Evolutionary conservation across 345 rosid species (phyloP).

Genomic region (Brassica nigra): DNA sequence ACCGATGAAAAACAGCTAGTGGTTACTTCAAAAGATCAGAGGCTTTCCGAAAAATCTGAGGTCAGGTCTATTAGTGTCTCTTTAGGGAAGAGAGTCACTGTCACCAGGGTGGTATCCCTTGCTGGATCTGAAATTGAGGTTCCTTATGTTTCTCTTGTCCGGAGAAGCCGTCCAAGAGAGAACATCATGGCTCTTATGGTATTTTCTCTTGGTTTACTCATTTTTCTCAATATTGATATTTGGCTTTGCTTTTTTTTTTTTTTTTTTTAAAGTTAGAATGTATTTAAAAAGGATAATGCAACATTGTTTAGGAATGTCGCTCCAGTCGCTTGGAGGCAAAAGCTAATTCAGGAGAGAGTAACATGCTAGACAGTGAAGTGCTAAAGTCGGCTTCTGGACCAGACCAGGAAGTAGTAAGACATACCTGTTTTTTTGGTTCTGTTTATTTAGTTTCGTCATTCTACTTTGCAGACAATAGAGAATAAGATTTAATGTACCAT

Average conservation of each 20-base stretch:
- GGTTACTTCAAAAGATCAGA: constrained; percentile 25
- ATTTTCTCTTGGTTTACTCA: neutral
- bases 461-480: constrained; percentile 11
- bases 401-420: constrained; percentile 50
- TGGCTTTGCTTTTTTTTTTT: neutral
- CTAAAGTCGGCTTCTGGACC: constrained; percentile 44
- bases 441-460: constrained; percentile 2
- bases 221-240: neutral
- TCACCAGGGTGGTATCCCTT: neutral
- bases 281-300: constrained; percentile 3
- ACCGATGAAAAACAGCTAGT: constrained; percentile 55
- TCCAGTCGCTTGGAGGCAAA: constrained; percentile 52
- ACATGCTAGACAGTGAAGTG: constrained; percentile 44
- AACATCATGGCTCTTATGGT: neutral
- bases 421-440: neutral
- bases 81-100: neutral
- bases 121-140: neutral
- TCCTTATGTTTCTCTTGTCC: neutral
- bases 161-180: constrained; percentile 2
- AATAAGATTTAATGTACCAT: neutral
- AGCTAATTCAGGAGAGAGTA: constrained; percentile 46
- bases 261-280: neutral
- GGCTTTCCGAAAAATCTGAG: neutral
- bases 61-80: neutral
- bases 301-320: constrained; percentile 42